A percentile compares a stretch with the other conserved stretches of the same genome.
Evolutionary conservation across 345 rosid species (phyloP).

Genomic region (Aethionema arabicum): DNA sequence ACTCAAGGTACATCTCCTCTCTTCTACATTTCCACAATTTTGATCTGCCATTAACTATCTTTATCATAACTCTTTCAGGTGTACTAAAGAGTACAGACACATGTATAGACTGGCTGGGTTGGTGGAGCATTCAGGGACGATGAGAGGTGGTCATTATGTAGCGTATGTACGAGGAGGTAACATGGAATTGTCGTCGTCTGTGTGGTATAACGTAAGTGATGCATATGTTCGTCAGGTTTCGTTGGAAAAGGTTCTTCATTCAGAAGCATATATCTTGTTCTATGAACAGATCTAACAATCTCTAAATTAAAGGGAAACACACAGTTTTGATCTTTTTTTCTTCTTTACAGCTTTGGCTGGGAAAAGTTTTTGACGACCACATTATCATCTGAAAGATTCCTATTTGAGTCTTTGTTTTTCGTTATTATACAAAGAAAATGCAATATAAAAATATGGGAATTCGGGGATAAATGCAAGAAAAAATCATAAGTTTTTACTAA

Average conservation of each 20-base stretch:
- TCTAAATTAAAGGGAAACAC: conserved; percentile 13
- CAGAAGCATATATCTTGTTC: conserved; percentile 92
- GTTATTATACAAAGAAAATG: too few relatives aligned
- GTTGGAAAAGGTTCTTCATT: conserved; percentile 68
- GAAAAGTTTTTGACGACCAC: conserved; percentile 35
- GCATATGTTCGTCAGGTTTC: conserved; percentile 65
- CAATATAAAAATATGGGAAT: too few relatives aligned
- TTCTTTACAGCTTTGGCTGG: conserved; percentile 16
- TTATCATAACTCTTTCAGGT: conserved; percentile 38
- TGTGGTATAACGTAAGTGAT: conserved; percentile 79
- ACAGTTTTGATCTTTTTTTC: conserved; percentile 27
- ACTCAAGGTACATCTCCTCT: conserved; percentile 60
- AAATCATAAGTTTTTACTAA: too few relatives aligned
- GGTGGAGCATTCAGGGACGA: conserved; percentile 89
- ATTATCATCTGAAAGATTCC: conserved; percentile 35
- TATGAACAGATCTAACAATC: conserved; percentile 48
- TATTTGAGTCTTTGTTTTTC: conserved; percentile 17
- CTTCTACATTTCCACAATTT: conserved; percentile 12
- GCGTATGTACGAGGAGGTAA: conserved; percentile 69
- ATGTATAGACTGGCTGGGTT: conserved; percentile 67
- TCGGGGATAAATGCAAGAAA: too few relatives aligned
- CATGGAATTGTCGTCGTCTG: conserved; percentile 32
- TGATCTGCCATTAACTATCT: not conserved
- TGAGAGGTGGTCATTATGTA: conserved; percentile 95
- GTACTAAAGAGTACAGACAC: conserved; percentile 37